These are phyloP conservation scores for Chlamydomonas sphaeroides DNA, from an alignment of 139 green algal genomes.

Conservation along the genomic window DNA sequence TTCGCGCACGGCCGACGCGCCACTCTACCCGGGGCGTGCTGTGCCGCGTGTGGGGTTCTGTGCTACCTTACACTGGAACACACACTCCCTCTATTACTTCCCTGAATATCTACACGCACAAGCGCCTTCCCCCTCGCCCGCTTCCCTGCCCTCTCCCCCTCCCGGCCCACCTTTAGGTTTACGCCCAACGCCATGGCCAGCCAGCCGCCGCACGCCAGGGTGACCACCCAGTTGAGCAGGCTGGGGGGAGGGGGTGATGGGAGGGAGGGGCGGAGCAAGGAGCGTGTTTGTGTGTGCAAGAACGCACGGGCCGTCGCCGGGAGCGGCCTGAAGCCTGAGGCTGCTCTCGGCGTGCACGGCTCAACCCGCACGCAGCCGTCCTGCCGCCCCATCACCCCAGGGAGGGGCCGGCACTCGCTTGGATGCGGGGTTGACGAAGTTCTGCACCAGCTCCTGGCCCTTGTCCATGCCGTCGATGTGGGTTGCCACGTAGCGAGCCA, in stretches of 20 bases:
- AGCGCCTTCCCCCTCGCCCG: too few species aligned
- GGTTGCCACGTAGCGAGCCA: not conserved
- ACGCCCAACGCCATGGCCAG: constrained; percentile 28
- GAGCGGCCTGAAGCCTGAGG: too few species aligned
- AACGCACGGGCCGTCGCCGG: not conserved
- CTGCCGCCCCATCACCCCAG: not conserved
- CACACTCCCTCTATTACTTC: too few species aligned
- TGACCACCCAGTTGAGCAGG: constrained; percentile 45
- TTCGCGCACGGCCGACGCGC: too few species aligned
- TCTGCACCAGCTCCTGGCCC: constrained; percentile 23
- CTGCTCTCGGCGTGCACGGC: too few species aligned
- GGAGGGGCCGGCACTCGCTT: not conserved
- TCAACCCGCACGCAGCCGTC: too few species aligned
- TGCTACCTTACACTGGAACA: too few species aligned
- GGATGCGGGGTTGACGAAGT: constrained; percentile 37
- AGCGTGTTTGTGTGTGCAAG: not conserved
- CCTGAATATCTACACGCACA: too few species aligned
- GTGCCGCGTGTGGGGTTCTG: too few species aligned
- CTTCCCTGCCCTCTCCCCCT: too few species aligned
- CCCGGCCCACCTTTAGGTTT: constrained; percentile 15
- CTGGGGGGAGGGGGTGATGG: not conserved
- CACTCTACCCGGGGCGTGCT: too few species aligned
- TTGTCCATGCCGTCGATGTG: constrained; percentile 9
- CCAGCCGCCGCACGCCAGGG: not conserved
- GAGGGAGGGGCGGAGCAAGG: not conserved